Evolutionary conservation across 176 grass and related monocot genomes (phyloP).

Genomic region (Secale cereale): DNA sequence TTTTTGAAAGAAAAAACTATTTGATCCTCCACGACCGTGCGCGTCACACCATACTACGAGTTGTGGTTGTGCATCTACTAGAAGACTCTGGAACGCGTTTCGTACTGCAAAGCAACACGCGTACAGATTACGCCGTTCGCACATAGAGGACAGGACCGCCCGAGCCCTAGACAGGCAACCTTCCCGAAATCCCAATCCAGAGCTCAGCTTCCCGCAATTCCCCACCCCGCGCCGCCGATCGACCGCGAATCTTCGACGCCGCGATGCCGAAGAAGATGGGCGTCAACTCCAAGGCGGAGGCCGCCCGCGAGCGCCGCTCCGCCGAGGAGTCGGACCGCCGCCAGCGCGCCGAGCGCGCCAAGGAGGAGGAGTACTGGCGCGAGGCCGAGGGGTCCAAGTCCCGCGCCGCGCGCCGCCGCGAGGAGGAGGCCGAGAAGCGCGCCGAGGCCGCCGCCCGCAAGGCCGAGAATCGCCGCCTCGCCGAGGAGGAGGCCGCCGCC

Average conservation of each 20-base stretch:
- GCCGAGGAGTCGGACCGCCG: slow-evolving; percentile 60
- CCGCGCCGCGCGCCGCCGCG: slow-evolving; percentile 70
- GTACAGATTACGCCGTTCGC: not conserved
- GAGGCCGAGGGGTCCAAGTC: slow-evolving; percentile 91
- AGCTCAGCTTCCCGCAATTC: not conserved
- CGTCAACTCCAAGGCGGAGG: slow-evolving; percentile 95
- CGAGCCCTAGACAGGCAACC: not conserved
- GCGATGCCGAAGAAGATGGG: slow-evolving; percentile 99
- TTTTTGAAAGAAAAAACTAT: too few relatives aligned
- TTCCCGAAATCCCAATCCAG: not conserved
- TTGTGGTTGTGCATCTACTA: not conserved
- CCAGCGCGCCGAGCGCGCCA: slow-evolving; percentile 39
- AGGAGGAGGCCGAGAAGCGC: slow-evolving; percentile 90
- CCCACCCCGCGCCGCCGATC: not conserved
- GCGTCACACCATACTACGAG: not conserved
- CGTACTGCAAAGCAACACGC: not conserved
- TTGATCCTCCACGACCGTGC: not conserved
- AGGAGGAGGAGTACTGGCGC: slow-evolving; percentile 91
- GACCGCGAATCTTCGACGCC: not conserved
- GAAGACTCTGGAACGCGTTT: not conserved
- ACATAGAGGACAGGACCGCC: not conserved
- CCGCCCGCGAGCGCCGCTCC: slow-evolving; percentile 65
- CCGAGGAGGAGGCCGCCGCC: slow-evolving; percentile 57
- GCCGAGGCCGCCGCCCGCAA: slow-evolving; percentile 68
- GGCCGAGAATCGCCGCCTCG: slow-evolving; percentile 79